Percentiles rank a stretch among this genome's conserved stretches.
phyloP scores from a whole-genome alignment of 1,284 basidiomycete species.

The Gomphus bonarii region DNA sequence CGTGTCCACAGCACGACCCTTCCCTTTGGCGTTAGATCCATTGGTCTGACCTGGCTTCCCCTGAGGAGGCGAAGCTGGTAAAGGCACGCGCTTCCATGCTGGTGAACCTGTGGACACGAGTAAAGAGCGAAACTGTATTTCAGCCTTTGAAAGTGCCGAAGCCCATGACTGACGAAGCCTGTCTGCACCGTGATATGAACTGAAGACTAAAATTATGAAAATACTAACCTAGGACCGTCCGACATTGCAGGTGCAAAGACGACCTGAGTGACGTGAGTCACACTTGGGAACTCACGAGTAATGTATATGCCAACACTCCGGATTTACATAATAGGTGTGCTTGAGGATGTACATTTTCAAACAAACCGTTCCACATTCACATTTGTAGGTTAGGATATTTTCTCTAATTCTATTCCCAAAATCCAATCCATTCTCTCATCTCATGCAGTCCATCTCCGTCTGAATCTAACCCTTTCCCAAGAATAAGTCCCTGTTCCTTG shows the following conservation, averaged over 20 bases:
- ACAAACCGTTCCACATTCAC: too few relatives aligned
- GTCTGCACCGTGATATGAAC: background rate
- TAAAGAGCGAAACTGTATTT: conserved; percentile 58
- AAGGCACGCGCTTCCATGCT: conserved; percentile 64
- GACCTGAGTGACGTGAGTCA: background rate
- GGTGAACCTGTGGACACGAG: conserved; percentile 49
- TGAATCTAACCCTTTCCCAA: background rate
- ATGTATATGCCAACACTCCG: too few relatives aligned
- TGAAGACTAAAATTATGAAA: background rate
- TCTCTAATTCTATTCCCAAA: conserved; percentile 5
- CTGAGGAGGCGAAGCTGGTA: conserved; percentile 19
- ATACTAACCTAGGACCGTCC: conserved; percentile 30
- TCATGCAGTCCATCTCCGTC: background rate
- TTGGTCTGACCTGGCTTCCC: conserved; percentile 23
- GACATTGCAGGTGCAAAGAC: conserved; percentile 19
- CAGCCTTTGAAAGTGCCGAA: conserved; percentile 56
- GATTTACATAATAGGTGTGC: too few relatives aligned
- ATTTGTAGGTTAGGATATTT: background rate
- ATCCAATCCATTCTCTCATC: conserved; percentile 7
- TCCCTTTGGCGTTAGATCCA: conserved; percentile 27
- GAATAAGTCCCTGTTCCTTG: conserved; percentile 56
- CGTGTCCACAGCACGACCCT: conserved; percentile 44
- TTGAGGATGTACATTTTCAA: too few relatives aligned
- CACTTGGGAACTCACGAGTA: background rate
- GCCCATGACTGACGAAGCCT: conserved; percentile 72